phyloP scores from a whole-genome alignment of 2,329 filamentous ascomycete genomes.

The Coleophoma crateriformis region DNA sequence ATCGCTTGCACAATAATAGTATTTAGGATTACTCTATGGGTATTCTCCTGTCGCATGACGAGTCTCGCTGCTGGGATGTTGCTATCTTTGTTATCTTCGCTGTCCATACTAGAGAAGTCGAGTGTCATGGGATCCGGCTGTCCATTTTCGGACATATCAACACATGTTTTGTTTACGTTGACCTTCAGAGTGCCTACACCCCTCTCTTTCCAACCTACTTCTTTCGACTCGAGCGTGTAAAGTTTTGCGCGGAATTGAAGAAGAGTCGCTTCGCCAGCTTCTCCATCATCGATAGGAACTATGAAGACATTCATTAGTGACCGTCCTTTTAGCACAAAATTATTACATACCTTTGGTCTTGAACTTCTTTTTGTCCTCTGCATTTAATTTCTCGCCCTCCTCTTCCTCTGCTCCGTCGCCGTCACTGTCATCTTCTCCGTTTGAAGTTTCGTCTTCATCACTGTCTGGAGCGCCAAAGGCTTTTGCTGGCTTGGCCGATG shows the following conservation, averaged over 20 bases:
- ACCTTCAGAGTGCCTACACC: slow-evolving; percentile 80
- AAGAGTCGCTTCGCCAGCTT: slow-evolving; percentile 73
- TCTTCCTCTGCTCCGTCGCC: slow-evolving; percentile 36
- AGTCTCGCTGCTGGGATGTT: slow-evolving; percentile 53
- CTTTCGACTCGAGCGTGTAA: slow-evolving; percentile 63
- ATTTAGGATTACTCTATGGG: slow-evolving; percentile 81
- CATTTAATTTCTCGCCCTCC: slow-evolving; percentile 41
- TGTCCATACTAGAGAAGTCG: slow-evolving; percentile 47
- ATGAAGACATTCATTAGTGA: slow-evolving; percentile 21
- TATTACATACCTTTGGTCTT: slow-evolving; percentile 59
- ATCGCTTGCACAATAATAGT: slow-evolving; percentile 73
- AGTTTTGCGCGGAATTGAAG: slow-evolving; percentile 78
- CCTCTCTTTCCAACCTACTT: slow-evolving; percentile 79
- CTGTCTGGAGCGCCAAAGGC: slow-evolving; percentile 74
- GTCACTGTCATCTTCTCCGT: slow-evolving; percentile 31
- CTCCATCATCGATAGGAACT: slow-evolving; percentile 77
- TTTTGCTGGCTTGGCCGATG: slow-evolving; percentile 56
- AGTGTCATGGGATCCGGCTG: slow-evolving; percentile 46
- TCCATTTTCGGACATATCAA: slow-evolving; percentile 48
- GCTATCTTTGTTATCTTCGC: slow-evolving; percentile 33
- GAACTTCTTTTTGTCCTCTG: slow-evolving; percentile 58
- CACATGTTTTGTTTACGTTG: slow-evolving; percentile 60
- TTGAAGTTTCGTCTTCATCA: slow-evolving; percentile 49
- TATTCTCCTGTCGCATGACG: slow-evolving; percentile 88
- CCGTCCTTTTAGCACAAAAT: background rate